These are phyloP conservation scores for Fennellomyces sp. DNA, from an alignment of 371 early-diverging fungal species.

Conservation along the genomic window DNA sequence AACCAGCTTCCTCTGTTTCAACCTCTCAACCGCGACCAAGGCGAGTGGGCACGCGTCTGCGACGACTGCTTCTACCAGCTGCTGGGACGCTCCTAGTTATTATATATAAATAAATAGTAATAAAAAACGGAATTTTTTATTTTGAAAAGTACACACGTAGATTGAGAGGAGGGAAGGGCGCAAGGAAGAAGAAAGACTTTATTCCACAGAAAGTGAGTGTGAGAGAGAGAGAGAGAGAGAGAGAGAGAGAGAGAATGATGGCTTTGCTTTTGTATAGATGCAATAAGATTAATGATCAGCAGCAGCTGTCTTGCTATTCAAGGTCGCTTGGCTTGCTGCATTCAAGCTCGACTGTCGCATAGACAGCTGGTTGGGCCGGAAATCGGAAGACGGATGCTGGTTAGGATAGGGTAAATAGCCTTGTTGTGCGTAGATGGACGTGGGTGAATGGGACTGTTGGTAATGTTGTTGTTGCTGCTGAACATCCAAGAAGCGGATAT, in stretches of 20 bases:
- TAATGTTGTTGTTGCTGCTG: constrained; percentile 13
- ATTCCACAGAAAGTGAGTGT: background rate
- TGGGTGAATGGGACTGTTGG: constrained; percentile 28
- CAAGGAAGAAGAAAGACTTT: background rate
- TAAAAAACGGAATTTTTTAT: background rate
- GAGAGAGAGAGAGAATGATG: background rate
- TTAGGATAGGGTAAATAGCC: constrained; percentile 43
- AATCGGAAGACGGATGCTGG: constrained; percentile 21
- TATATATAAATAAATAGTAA: too few species aligned
- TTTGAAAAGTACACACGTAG: too few species aligned
- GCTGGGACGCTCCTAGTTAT: too few species aligned
- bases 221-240: background rate
- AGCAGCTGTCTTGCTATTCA: background rate
- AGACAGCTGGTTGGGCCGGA: constrained; percentile 6
- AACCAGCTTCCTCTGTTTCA: constrained; percentile 27
- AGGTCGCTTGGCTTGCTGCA: constrained; percentile 1
- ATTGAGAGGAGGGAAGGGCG: background rate
- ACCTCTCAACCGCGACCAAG: constrained; percentile 6
- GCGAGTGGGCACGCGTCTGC: constrained; percentile 33
- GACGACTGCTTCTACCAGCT: constrained; percentile 26
- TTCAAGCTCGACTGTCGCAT: constrained; percentile 10
- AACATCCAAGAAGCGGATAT: constrained; percentile 7
- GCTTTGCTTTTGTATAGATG: background rate
- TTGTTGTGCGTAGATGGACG: constrained; percentile 45
- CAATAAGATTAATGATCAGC: background rate